Conservation (phyloP, 345 rosid genomes). For the Litchi chinensis region DNA sequence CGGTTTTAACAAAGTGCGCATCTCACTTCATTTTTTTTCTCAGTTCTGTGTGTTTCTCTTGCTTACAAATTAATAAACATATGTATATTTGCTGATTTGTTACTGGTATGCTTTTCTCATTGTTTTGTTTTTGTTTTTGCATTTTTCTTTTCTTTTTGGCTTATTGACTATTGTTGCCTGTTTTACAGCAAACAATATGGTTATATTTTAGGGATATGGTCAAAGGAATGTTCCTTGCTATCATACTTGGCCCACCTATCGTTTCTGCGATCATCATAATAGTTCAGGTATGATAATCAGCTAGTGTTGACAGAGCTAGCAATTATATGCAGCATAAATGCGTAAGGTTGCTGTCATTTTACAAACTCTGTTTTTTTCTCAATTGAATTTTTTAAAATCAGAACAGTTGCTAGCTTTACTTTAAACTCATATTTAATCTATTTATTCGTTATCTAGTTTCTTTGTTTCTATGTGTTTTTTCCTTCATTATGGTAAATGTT, state of each 20-base stretch:
- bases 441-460: neutral
- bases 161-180: slow-evolving; percentile 19
- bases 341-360: neutral
- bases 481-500: slow-evolving; percentile 14
- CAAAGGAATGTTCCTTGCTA: slow-evolving; percentile 74
- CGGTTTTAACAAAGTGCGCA: slow-evolving; percentile 91
- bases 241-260: slow-evolving; percentile 85
- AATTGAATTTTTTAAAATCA: neutral
- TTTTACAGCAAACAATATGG: slow-evolving; percentile 95
- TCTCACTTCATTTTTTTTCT: slow-evolving; percentile 20
- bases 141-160: neutral
- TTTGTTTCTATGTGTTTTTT: neutral
- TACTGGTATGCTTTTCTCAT: neutral
- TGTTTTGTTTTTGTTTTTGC: neutral
- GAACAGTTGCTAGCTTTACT: neutral
- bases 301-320: slow-evolving; percentile 9
- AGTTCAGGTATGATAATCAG: slow-evolving; percentile 66
- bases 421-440: slow-evolving; percentile 3
- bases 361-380: neutral
- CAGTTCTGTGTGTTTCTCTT: slow-evolving; percentile 8
- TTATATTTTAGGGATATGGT: slow-evolving; percentile 85
- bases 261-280: slow-evolving; percentile 81
- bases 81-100: neutral
- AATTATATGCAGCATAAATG: slow-evolving; percentile 4
- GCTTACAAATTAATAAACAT: slow-evolving; percentile 5